Evolutionary conservation across 164 flowering plant genomes (phyloP).

Genomic region (Vitis rotundifolia): DNA sequence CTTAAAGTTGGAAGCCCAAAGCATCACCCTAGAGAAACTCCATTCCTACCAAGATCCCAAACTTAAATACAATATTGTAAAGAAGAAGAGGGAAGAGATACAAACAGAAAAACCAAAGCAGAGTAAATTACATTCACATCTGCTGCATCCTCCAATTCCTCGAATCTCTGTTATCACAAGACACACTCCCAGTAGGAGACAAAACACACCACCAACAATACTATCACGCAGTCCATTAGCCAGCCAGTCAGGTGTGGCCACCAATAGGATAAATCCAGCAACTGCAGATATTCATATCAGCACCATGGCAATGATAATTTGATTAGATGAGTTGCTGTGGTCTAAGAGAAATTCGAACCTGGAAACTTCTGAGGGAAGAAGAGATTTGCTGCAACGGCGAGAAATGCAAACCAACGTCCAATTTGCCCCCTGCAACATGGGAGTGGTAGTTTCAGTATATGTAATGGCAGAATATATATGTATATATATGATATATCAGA

Average conservation of each 20-base stretch:
- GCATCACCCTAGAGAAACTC: neutral
- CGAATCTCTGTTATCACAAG: conserved; percentile 25
- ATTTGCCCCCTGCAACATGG: conserved; percentile 44
- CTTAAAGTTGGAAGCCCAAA: neutral
- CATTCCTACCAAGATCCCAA: conserved; percentile 15
- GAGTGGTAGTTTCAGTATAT: neutral
- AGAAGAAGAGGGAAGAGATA: conserved; percentile 28
- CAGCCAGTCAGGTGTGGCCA: conserved; percentile 38
- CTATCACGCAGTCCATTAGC: conserved; percentile 33
- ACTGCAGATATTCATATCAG: conserved; percentile 25
- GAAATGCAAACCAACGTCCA: conserved; percentile 50
- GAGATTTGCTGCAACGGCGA: conserved; percentile 41
- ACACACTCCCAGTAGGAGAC: conserved; percentile 31
- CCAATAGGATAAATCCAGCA: conserved; percentile 43
- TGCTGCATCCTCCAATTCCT: conserved; percentile 19
- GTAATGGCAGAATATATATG: neutral
- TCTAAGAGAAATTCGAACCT: conserved; percentile 26
- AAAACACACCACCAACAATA: conserved; percentile 29
- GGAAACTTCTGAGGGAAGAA: conserved; percentile 33
- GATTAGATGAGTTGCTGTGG: neutral
- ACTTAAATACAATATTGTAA: conserved; percentile 26
- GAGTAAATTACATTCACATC: conserved; percentile 10
- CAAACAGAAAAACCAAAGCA: conserved; percentile 23
- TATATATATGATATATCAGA: neutral
- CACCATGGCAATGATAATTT: neutral